Evolutionary conservation across 495 filamentous ascomycete genomes (phyloP).

Genomic region (Halenospora varia): DNA sequence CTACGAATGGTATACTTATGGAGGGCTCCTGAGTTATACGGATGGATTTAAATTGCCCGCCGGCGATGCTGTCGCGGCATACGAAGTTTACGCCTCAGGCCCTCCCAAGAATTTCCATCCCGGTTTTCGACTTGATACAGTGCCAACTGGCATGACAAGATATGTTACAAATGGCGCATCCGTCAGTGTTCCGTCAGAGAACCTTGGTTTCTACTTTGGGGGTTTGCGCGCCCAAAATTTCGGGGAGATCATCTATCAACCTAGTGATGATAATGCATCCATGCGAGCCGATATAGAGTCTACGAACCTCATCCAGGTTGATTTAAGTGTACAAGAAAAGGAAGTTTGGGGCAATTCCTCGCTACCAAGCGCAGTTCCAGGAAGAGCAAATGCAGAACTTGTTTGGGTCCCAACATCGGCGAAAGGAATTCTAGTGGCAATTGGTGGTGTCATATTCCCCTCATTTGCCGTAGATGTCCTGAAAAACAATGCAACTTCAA

Average conservation of each 20-base stretch:
- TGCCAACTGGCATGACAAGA: conserved; percentile 47
- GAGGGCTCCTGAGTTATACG: conserved; percentile 33
- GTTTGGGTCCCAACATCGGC: conserved; percentile 67
- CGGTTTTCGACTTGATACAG: conserved; percentile 32
- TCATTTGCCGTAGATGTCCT: conserved; percentile 26
- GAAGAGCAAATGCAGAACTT: conserved; percentile 58
- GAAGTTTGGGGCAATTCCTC: conserved; percentile 54
- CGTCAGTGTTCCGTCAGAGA: conserved; percentile 65
- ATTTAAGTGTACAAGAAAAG: conserved; percentile 47
- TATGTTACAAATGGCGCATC: conserved; percentile 63
- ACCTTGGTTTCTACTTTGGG: conserved; percentile 68
- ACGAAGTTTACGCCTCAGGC: conserved; percentile 49
- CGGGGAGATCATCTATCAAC: conserved; percentile 39
- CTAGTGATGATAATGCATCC: conserved; percentile 22
- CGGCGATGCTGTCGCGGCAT: conserved; percentile 38
- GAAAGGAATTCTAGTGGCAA: conserved; percentile 57
- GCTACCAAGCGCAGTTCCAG: conserved; percentile 43
- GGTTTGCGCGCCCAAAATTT: conserved; percentile 48
- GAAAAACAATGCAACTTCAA: conserved; percentile 30
- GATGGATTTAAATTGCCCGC: conserved; percentile 26
- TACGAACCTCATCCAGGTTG: conserved; percentile 54
- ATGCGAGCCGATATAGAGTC: conserved; percentile 34
- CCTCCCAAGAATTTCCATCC: conserved; percentile 34
- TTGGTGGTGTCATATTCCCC: conserved; percentile 63
- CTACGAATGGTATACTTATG: conserved; percentile 52